Base-by-base conservation (phyloP, 2,329 filamentous ascomycete species). In the Ophiostoma himal-ulmi region DNA sequence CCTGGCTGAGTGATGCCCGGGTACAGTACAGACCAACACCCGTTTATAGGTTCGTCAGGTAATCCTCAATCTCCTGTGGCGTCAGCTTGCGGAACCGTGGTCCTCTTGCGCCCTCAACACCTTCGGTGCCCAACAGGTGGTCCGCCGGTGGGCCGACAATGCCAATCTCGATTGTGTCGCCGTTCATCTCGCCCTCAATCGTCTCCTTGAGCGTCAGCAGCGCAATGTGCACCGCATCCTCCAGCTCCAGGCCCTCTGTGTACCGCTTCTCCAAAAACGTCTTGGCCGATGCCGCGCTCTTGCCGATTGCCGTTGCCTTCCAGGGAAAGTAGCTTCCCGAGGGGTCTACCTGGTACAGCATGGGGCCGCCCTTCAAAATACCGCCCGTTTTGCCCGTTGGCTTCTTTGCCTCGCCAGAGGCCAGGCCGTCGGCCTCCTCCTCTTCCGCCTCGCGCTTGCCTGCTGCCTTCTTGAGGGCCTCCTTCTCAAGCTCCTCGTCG, bases 221-320 rank as follows among this genome's bases (percentile, higher is more conserved):
- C 72, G 95, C 95, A 83, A 99, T 99, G 82, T 99, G 95, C 75
- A 99, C 95, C 11, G 95, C 95, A 81, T 99, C 95, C 82, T 99
- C 95, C 74, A 99, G 84, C 85, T 99, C 95, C 78, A 99, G 83
- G 57, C 94, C 94, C 79, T 99, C 95, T 5, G 94, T 97, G 83
- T 98, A 99, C 82, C 95, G 87, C 89, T 99, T 99, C 86, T 99
- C 95, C 79, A 99, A 82, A 84, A 99, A 99, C 0, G 95, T 99
- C 88, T 99, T 99, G 70, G 95, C 95, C 77, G 93, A 96, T 57
- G 95, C 97, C 69, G 95, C 95, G 78, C 94, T 96, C 88, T 99
- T 99, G 78, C 95, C 95, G 78, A 99, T 99, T 69, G 95, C 95
- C 67, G 95, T 99, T 60, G 95, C 95, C 85, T 99, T 99, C 95